These are phyloP conservation scores for Phialophora macrospora DNA, from an alignment of 2,329 filamentous ascomycete genomes.

Conservation along the genomic window DNA sequence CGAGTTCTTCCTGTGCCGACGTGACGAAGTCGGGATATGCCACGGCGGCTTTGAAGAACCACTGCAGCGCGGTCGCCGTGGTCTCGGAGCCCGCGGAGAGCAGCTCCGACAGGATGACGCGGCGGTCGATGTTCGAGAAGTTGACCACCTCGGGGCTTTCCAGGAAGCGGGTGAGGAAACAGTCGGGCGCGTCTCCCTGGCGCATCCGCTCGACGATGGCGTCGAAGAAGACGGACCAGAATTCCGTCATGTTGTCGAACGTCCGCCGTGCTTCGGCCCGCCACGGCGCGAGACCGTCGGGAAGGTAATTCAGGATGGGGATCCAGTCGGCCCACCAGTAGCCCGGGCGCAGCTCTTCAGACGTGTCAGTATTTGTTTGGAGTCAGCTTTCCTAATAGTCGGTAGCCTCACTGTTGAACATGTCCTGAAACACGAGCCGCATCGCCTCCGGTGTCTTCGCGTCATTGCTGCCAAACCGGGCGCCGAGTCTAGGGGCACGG, in stretches of 20 bases:
- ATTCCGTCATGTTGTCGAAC: slow-evolving; percentile 19
- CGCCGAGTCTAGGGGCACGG: slow-evolving; percentile 20
- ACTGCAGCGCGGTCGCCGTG: slow-evolving; percentile 27
- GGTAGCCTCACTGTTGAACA: slow-evolving; percentile 2
- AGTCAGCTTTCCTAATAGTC: not conserved
- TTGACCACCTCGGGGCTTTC: slow-evolving; percentile 17
- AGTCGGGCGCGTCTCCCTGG: slow-evolving; percentile 23
- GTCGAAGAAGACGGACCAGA: slow-evolving; percentile 27
- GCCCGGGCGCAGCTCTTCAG: slow-evolving; percentile 18
- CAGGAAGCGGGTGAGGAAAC: slow-evolving; percentile 24
- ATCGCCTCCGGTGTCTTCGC: slow-evolving; percentile 24
- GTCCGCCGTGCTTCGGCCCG: slow-evolving; percentile 12
- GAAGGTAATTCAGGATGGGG: slow-evolving; percentile 51
- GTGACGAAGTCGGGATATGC: slow-evolving; percentile 60
- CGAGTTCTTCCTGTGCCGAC: slow-evolving; percentile 45
- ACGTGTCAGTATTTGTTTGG: not conserved
- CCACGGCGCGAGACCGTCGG: slow-evolving; percentile 44
- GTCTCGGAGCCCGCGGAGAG: slow-evolving; percentile 29
- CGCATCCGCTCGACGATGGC: slow-evolving; percentile 20
- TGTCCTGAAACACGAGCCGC: slow-evolving; percentile 22
- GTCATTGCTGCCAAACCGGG: slow-evolving; percentile 19
- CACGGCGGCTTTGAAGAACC: slow-evolving; percentile 30
- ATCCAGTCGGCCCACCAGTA: slow-evolving; percentile 50
- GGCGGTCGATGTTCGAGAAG: slow-evolving; percentile 25
- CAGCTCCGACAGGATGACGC: slow-evolving; percentile 18